Conservation (phyloP, 331 rosid genomes). For the Quercus lobata region DNA sequence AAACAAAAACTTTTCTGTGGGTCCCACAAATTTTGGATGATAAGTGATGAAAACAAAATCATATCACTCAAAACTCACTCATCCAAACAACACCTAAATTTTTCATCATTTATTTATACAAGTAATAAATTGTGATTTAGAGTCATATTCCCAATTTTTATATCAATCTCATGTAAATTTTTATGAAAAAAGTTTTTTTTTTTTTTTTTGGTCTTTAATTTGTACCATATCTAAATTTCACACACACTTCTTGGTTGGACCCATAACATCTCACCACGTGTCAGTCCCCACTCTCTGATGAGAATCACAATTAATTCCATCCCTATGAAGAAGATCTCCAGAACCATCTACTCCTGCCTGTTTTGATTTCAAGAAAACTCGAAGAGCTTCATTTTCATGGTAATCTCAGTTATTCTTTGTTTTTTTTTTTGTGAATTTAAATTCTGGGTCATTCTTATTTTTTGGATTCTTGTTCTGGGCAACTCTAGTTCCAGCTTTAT, state of each 20-base stretch:
- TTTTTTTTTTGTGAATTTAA: background rate
- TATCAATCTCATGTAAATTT: too few species aligned
- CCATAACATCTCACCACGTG: slow-evolving; percentile 6
- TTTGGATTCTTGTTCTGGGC: slow-evolving; percentile 10
- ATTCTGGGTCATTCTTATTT: background rate
- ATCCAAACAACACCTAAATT: too few species aligned
- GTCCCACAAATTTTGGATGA: too few species aligned
- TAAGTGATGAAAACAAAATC: too few species aligned
- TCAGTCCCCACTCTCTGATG: background rate
- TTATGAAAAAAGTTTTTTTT: too few species aligned
- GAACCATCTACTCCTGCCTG: background rate
- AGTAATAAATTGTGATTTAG: too few species aligned
- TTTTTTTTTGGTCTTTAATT: too few species aligned
- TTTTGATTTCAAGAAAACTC: background rate
- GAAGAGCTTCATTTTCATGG: background rate
- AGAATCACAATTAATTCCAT: background rate
- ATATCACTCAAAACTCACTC: too few species aligned
- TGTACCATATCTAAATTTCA: background rate
- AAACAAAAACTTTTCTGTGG: too few species aligned
- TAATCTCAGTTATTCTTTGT: background rate
- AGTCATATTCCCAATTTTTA: too few species aligned
- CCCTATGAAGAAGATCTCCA: background rate
- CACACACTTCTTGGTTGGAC: background rate
- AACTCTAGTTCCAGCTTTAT: background rate
- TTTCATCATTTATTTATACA: too few species aligned